A percentile compares a stretch with the other conserved stretches of the same genome.
These are phyloP conservation scores for Leonotis leonurus DNA, from an alignment of 257 asterid genomes.

Conservation along the genomic window DNA sequence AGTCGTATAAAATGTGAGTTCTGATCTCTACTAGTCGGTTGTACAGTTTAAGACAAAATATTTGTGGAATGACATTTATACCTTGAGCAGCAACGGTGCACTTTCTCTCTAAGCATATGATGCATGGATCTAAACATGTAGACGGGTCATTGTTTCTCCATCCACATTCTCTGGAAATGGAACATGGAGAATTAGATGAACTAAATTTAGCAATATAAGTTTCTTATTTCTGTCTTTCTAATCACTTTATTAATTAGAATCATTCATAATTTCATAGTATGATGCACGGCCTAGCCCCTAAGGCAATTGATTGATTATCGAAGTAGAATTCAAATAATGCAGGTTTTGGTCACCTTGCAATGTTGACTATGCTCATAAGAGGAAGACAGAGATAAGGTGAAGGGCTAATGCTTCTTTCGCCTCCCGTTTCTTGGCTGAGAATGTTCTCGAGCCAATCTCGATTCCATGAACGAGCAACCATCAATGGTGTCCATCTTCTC, in stretches of 20 bases:
- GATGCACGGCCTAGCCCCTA: neutral
- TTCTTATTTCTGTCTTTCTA: neutral
- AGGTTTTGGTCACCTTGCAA: slow-evolving; percentile 52
- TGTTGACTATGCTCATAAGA: slow-evolving; percentile 63
- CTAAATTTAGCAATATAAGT: neutral
- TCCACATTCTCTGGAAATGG: slow-evolving; percentile 57
- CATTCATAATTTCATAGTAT: too few species aligned
- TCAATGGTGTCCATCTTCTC: slow-evolving; percentile 68
- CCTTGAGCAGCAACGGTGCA: slow-evolving; percentile 90
- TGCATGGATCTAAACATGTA: slow-evolving; percentile 65
- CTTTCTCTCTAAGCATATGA: slow-evolving; percentile 75
- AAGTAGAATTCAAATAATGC: neutral
- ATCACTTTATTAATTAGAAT: neutral
- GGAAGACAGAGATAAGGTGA: slow-evolving; percentile 75
- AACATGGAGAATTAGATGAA: neutral
- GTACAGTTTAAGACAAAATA: too few species aligned
- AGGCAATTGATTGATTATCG: neutral
- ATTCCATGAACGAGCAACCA: slow-evolving; percentile 85
- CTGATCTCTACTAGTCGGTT: too few species aligned
- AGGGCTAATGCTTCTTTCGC: slow-evolving; percentile 35
- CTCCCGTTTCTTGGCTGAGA: slow-evolving; percentile 37
- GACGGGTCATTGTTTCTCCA: slow-evolving; percentile 47
- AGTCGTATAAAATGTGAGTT: too few species aligned
- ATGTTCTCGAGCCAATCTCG: slow-evolving; percentile 64
- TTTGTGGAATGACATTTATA: too few species aligned